Evolutionary conservation across 495 filamentous ascomycete genomes (phyloP).

Genomic region (Neurospora cerealis): DNA sequence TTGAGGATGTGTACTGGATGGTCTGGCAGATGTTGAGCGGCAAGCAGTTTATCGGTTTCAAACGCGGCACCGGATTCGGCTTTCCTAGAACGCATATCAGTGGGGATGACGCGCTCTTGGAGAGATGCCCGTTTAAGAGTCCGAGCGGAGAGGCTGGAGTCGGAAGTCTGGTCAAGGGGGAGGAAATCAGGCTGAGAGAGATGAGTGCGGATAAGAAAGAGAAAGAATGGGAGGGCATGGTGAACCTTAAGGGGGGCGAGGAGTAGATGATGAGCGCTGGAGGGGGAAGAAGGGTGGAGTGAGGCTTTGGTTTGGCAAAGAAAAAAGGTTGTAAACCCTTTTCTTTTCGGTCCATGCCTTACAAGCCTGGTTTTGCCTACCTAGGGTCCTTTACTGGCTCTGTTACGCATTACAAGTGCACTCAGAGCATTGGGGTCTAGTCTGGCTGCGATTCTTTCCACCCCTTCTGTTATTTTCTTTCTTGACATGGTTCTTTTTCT

Average conservation of each 20-base stretch:
- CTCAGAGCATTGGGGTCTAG: background rate
- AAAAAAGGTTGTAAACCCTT: background rate
- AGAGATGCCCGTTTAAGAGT: slow-evolving; percentile 9
- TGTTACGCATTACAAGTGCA: background rate
- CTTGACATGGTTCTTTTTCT: background rate
- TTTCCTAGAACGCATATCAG: background rate
- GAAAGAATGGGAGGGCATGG: background rate
- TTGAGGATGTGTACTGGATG: slow-evolving; percentile 21
- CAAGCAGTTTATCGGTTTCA: slow-evolving; percentile 14
- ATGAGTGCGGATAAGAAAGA: background rate
- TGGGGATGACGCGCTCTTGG: background rate
- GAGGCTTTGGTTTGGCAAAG: background rate
- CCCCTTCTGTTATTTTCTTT: background rate
- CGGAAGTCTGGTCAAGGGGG: background rate
- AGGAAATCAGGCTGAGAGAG: background rate
- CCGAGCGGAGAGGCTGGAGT: slow-evolving; percentile 9
- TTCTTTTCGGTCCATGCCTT: background rate
- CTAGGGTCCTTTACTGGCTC: background rate
- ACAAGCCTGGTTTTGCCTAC: background rate
- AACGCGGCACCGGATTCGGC: slow-evolving; percentile 12
- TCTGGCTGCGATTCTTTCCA: background rate
- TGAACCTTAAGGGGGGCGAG: background rate
- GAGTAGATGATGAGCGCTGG: background rate
- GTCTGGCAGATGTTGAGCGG: slow-evolving; percentile 14
- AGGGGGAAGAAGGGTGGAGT: background rate